Evolutionary conservation across 768 basidiomycete species (phyloP), one percentile per base, ranked within the genome.

Genomic region (Coprinopsis cinerea): DNA sequence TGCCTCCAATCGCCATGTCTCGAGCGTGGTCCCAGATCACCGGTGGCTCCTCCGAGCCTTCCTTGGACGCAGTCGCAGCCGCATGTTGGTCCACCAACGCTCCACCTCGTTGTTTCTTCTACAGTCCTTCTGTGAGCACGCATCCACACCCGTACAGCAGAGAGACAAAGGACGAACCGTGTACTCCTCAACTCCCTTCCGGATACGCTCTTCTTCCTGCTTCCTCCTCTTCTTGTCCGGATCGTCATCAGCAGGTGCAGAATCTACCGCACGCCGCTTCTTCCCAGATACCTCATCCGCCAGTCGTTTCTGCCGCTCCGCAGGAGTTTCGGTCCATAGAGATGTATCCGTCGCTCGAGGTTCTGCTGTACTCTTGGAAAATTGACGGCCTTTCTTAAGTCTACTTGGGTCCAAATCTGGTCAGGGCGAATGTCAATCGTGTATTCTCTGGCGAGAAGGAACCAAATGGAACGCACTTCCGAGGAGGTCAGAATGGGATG

Each of bases 321-420:
- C 85, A 0, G 96, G 96, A 0, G 96, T 97, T 71, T 99, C 96
- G 0, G 96, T 99, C 96, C 96, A 99, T 11, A 95, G 74, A 2
- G 83, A 83, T 48, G 67, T 76, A 56, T n/a, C n/a, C n/a, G n/a
- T 88, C 87, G 5, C 67, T 66, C 37, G 69, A 62, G 1, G 64
- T 14, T 74, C 72, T n/a, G 67, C 55, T 20, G 79, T 68, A 47
- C 61, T 56, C 11, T 77, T 73, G n/a, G 85, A 81, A 66, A 94
- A 94, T 61, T 90, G 85, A 18, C 91, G 82, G 1, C 80, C 69
- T 64, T 82, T 51, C 44, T 51, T 85, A 18, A 92, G 68, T 60
- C 88, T 91, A 3, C 88, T 83, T 0, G 92, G 88, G 66, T 99
- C 95, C 27, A 95, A 78, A 15, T 79, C 92, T 92, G 47, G 26